Conservation (phyloP, 1,139 yeast species). For the Candida labiduridarum region DNA sequence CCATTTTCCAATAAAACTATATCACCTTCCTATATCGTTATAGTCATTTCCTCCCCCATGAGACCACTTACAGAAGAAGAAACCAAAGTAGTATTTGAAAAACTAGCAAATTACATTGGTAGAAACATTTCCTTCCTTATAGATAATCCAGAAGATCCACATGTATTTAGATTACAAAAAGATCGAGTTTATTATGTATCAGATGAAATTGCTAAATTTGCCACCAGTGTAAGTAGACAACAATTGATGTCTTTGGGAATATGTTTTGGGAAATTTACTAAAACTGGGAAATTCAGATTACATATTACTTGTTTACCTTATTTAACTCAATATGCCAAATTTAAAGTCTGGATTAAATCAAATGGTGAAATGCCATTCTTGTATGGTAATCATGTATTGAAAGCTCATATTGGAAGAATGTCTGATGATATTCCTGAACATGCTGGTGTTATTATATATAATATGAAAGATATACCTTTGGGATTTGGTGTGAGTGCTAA, state of each 20-base stretch:
- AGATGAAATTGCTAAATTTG: conserved; percentile 80
- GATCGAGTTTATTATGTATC: conserved; percentile 93
- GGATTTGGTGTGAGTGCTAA: conserved; percentile 97
- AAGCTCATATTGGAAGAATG: conserved; percentile 96
- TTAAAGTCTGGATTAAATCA: conserved; percentile 92
- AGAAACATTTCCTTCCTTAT: conserved; percentile 87
- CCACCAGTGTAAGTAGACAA: conserved; percentile 86
- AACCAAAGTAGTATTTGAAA: conserved; percentile 93
- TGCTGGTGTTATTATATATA: conserved; percentile 88
- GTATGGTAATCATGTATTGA: conserved; percentile 93
- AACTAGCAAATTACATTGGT: conserved; percentile 94
- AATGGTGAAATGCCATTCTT: conserved; percentile 99
- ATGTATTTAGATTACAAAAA: conserved; percentile 93
- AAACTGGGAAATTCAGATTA: conserved; percentile 93
- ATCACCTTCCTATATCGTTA: neutral
- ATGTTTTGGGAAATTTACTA: conserved; percentile 95
- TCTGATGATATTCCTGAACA: conserved; percentile 98
- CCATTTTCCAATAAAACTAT: conserved; percentile 2
- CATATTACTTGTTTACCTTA: conserved; percentile 90
- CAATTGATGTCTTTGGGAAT: conserved; percentile 91
- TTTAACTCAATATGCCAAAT: conserved; percentile 85
- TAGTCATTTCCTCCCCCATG: conserved; percentile 46
- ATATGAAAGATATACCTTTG: conserved; percentile 90
- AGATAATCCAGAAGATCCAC: conserved; percentile 87
- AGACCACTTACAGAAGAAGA: conserved; percentile 97